phyloP scores from a whole-genome alignment of 2,329 filamentous ascomycete species.

The Colletotrichum incanum region DNA sequence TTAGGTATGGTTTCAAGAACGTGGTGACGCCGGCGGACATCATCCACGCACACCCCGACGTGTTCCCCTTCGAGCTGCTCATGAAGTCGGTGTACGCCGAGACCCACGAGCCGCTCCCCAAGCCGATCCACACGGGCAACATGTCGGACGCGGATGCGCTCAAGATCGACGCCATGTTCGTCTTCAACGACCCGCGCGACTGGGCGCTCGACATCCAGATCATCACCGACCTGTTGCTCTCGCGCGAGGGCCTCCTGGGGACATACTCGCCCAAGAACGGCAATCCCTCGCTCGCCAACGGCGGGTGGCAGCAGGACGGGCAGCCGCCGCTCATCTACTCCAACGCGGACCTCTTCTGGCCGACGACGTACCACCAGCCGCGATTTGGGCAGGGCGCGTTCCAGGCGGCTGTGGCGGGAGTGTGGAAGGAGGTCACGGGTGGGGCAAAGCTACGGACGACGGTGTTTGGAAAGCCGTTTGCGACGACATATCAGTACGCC shows the following conservation, averaged over 20 bases:
- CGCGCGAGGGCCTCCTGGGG: constrained; percentile 83
- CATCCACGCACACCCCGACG: constrained; percentile 77
- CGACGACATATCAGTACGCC: constrained; percentile 86
- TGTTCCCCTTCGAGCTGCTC: constrained; percentile 87
- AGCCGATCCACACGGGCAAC: constrained; percentile 60
- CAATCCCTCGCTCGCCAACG: constrained; percentile 73
- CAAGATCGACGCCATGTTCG: constrained; percentile 90
- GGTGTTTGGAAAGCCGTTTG: constrained; percentile 87
- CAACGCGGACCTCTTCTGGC: constrained; percentile 93
- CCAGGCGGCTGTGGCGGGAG: constrained; percentile 83
- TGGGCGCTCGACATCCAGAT: constrained; percentile 94
- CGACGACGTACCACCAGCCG: constrained; percentile 86
- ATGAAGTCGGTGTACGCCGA: constrained; percentile 73
- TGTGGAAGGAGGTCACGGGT: constrained; percentile 82
- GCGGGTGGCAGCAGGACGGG: constrained; percentile 85
- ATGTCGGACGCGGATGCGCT: constrained; percentile 62
- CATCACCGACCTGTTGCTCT: constrained; percentile 87
- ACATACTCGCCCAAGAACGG: constrained; percentile 84
- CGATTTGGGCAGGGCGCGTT: constrained; percentile 95
- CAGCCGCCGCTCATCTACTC: constrained; percentile 90
- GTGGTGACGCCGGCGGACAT: constrained; percentile 92
- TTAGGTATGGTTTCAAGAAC: constrained; percentile 79
- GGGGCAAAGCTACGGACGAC: constrained; percentile 73
- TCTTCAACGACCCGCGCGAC: constrained; percentile 96
- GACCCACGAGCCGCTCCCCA: constrained; percentile 72